Evolutionary conservation across 768 basidiomycete genomes (phyloP), one percentile per base, ranked within the genome.

Genomic region (Phlebiopsis flavidoalba): DNA sequence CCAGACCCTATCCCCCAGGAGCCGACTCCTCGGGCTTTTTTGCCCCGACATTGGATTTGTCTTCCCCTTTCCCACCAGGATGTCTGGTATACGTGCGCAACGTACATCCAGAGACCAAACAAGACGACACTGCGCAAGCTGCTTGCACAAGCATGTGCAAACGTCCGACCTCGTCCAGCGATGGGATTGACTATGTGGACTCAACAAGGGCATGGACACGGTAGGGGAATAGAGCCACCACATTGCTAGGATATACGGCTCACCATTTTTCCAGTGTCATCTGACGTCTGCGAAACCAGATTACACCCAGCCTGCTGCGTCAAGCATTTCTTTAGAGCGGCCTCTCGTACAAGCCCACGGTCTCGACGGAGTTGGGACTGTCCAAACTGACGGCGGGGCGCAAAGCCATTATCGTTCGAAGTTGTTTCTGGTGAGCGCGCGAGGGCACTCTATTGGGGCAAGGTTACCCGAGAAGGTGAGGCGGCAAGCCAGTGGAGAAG

Each of bases 381-480:
- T 24, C n/a, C 67, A 64, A 36, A 59, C 52, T 22, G 64, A 51
- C 22, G 47, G 55, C 24, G 53, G n/a, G 65, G 3, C 54, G 19
- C 21, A 72, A 67, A 57, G n/a, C 48, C 72, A 0, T 77, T 91
- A 14, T 22, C 56, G 17, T 66, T 82, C 47, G 90, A 91, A 67
- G 48, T 85, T 15, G 83, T 93, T 0, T 67, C 71, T 3, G 91
- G 88, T 3, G 83, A 74, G 69, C 77, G 69, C 77, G 79, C 60
- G 91, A 91, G 65, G 82, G 80, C n/a, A 60, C 57, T 93, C 40
- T 93, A 93, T 66, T 93, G 91, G 91, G 80, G 85, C 58, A 86
- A 86, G 61, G 84, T 93, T 0, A n/a, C 91, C 91, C 0, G 84
- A 87, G 67, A 91, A 88, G 68, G 78, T 91, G 24, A 76, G 85